Conservation (phyloP, 2,329 filamentous ascomycete species). For the Fusarium ramigenum region DNA sequence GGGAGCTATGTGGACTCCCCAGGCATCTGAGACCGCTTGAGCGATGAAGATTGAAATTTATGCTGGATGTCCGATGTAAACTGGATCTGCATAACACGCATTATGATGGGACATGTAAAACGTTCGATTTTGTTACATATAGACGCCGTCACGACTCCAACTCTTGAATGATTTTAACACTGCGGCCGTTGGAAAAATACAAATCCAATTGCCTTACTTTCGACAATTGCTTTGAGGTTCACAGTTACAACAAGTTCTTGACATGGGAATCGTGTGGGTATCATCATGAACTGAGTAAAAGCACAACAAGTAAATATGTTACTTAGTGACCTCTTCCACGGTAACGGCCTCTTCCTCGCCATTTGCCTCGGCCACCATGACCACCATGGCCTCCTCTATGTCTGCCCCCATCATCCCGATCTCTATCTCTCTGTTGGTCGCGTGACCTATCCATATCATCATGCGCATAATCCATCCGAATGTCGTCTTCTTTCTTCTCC, state of each 20-base stretch:
- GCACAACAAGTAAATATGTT: not conserved
- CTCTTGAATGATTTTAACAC: slow-evolving; percentile 28
- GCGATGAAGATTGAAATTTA: slow-evolving; percentile 11
- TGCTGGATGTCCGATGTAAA: slow-evolving; percentile 19
- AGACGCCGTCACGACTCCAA: slow-evolving; percentile 46
- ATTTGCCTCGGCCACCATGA: slow-evolving; percentile 48
- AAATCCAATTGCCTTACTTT: slow-evolving; percentile 16
- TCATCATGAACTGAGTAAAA: slow-evolving; percentile 24
- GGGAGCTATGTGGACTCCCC: slow-evolving; percentile 56
- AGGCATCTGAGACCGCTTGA: slow-evolving; percentile 39
- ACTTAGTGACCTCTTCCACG: slow-evolving; percentile 48
- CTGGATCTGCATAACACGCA: slow-evolving; percentile 26
- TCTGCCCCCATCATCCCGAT: slow-evolving; percentile 43
- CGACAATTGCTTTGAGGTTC: not conserved
- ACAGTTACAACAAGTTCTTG: not conserved
- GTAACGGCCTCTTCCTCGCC: slow-evolving; percentile 52
- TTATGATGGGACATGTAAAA: slow-evolving; percentile 42
- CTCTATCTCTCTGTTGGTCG: slow-evolving; percentile 47
- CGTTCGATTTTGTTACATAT: slow-evolving; percentile 39
- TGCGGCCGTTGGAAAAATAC: slow-evolving; percentile 6
- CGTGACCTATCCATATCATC: slow-evolving; percentile 51
- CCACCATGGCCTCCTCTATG: slow-evolving; percentile 45
- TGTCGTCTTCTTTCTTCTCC: slow-evolving; percentile 66
- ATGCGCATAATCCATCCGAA: slow-evolving; percentile 46
- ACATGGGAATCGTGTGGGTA: slow-evolving; percentile 20